phyloP scores from a whole-genome alignment of 2,329 filamentous ascomycete species.

The Rhynchosporium secalis region DNA sequence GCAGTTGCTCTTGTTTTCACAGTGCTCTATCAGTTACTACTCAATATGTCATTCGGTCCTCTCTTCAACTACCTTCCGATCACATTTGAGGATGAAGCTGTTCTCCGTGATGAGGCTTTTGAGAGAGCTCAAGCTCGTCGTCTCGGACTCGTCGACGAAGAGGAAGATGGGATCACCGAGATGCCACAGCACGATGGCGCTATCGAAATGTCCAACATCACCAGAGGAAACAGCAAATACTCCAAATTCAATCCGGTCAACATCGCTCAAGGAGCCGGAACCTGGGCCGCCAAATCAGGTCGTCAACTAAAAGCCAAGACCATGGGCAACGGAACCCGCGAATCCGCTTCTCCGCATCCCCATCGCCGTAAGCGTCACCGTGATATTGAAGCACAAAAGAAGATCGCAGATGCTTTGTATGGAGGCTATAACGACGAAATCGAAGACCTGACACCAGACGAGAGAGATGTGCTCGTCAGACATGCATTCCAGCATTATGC shows the following conservation, averaged over 20 bases:
- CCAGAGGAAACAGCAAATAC: conserved; percentile 18
- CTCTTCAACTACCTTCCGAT: conserved; percentile 89
- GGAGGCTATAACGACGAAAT: conserved; percentile 88
- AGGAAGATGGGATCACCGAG: conserved; percentile 45
- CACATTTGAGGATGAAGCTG: conserved; percentile 92
- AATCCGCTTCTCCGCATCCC: conserved; percentile 26
- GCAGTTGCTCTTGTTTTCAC: conserved; percentile 73
- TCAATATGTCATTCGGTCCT: conserved; percentile 82
- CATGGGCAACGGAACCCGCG: conserved; percentile 48
- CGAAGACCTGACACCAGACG: conserved; percentile 87
- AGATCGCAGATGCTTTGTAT: conserved; percentile 79
- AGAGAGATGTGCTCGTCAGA: conserved; percentile 80
- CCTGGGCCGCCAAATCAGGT: conserved; percentile 34
- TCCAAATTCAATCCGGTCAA: conserved; percentile 37
- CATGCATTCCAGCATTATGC: conserved; percentile 91
- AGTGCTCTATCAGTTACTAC: conserved; percentile 71
- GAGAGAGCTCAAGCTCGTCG: conserved; percentile 73
- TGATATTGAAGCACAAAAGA: conserved; percentile 70
- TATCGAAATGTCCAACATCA: conserved; percentile 50
- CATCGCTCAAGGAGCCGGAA: conserved; percentile 34
- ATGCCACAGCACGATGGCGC: conserved; percentile 35
- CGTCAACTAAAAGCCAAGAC: conserved; percentile 42
- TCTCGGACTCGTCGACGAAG: conserved; percentile 60
- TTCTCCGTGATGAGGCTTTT: conserved; percentile 87
- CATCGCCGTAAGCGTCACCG: conserved; percentile 44